Base-by-base conservation (phyloP, 768 basidiomycete genomes). In the Daedaleopsis sinensis region DNA sequence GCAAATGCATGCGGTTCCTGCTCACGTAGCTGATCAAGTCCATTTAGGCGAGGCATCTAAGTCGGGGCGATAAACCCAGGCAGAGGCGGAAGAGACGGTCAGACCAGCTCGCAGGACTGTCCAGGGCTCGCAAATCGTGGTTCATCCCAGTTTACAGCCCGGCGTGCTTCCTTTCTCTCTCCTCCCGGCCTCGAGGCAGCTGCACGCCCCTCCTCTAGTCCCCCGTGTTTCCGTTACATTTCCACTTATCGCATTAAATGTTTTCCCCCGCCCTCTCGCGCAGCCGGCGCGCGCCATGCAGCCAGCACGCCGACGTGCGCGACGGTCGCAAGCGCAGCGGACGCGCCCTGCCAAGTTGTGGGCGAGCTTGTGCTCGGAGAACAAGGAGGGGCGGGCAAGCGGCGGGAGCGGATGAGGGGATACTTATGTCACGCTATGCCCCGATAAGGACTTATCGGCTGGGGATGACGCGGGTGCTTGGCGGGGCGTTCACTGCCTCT, bases 21-120 rank as follows among this genome's bases (percentile, higher is more conserved):
- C 70, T 72, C 67, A 66, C 67, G 72, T 66, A 66, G 72, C 73
- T 76, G 76, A 77, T 77, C 75, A 74, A 71, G 74, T 74, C 68
- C 73, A 70, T 73, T 73, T 71, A 68, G 62, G 67, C 68, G 71
- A 71, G 69, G 66, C 67, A 68, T 59, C 67, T 70, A 67, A 62
- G 61, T 65, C 64, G 48, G 57, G 65, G 67, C 61, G 68, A 68
- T 65, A 68, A 70, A 53, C 57, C 54, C 56, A 57, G 59, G 55
- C 32, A 56, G 64, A 54, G 62, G 61, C 62, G 62, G 63, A 63
- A 2, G 67, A 61, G 61, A 52, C 46, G 57, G 63, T 52, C 46
- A 55, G 50, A 50, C 58, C 52, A 62, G 60, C 58, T 56, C 61
- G 68, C 53, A 55, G 35, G 67, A 57, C 62, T 68, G 58, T 61